These are phyloP conservation scores for Coffea eugenioides DNA, from an alignment of 257 asterid genomes.

Conservation along the genomic window DNA sequence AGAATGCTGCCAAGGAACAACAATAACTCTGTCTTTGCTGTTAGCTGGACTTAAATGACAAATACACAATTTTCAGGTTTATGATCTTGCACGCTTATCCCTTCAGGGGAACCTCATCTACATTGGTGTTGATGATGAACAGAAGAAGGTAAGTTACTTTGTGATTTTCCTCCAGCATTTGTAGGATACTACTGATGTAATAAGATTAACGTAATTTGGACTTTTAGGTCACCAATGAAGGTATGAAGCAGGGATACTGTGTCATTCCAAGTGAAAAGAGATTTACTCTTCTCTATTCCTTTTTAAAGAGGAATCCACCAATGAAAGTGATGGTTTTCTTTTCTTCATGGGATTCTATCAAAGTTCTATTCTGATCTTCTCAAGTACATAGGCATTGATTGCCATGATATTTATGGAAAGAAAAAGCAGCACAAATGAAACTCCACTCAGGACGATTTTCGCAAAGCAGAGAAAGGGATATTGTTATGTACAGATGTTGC, in stretches of 20 bases:
- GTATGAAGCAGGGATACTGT: constrained; percentile 92
- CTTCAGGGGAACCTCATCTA: constrained; percentile 62
- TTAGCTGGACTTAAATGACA: constrained; percentile 9
- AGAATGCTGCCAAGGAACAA: not conserved
- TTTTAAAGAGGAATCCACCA: constrained; percentile 71
- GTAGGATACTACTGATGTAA: constrained; percentile 3
- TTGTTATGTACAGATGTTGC: constrained; percentile 93
- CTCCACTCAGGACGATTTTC: constrained; percentile 77
- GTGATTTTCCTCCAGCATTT: not conserved
- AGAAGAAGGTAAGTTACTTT: constrained; percentile 48
- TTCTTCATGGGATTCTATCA: constrained; percentile 88
- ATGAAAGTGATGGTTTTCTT: constrained; percentile 99
- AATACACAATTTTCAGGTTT: constrained; percentile 54
- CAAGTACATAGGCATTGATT: constrained; percentile 64
- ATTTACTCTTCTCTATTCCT: constrained; percentile 82
- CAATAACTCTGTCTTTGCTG: not conserved
- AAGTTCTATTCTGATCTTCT: constrained; percentile 86
- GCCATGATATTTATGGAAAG: constrained; percentile 80
- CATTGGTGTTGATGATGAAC: constrained; percentile 86
- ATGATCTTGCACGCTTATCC: constrained; percentile 92
- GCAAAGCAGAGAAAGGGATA: constrained; percentile 81
- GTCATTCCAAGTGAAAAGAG: constrained; percentile 77
- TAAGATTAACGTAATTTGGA: no score
- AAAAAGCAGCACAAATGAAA: constrained; percentile 75
- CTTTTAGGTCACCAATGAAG: constrained; percentile 80